A percentile compares a stretch with the other conserved stretches of the same genome.
Evolutionary conservation across 2,329 filamentous ascomycete genomes (phyloP).

Genomic region (Fusarium sp.): DNA sequence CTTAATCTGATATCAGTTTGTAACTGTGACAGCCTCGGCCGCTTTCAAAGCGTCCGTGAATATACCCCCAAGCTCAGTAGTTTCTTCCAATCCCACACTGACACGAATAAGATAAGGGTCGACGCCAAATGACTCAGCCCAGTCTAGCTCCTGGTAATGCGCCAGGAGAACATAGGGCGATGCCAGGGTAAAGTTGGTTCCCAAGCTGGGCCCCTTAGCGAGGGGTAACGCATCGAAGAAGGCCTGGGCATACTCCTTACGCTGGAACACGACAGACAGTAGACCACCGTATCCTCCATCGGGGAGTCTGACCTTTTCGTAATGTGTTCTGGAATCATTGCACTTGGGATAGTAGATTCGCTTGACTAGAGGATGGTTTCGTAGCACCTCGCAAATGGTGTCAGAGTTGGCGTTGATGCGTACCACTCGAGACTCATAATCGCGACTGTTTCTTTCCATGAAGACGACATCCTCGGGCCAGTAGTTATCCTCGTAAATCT

Average conservation of each 20-base stretch:
- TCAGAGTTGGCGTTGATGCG: conserved; percentile 90
- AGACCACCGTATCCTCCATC: conserved; percentile 90
- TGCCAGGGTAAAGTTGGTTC: conserved; percentile 94
- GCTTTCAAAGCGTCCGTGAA: conserved; percentile 79
- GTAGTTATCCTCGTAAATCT: conserved; percentile 86
- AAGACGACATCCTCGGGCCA: conserved; percentile 96
- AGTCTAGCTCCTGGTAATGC: conserved; percentile 92
- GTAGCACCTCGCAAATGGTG: conserved; percentile 79
- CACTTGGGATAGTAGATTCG: conserved; percentile 88
- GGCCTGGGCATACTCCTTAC: conserved; percentile 74
- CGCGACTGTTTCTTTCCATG: conserved; percentile 94
- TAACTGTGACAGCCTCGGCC: conserved; percentile 51
- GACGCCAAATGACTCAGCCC: conserved; percentile 85
- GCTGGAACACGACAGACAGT: conserved; percentile 84
- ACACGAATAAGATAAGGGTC: conserved; percentile 84
- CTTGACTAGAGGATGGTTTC: conserved; percentile 72
- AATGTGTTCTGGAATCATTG: conserved; percentile 75
- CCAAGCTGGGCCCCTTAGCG: conserved; percentile 92
- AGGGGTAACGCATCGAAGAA: conserved; percentile 91
- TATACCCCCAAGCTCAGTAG: conserved; percentile 69
- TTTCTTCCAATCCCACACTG: conserved; percentile 90
- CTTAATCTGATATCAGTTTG: conserved; percentile 3
- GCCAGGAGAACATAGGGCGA: conserved; percentile 93
- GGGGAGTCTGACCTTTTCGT: conserved; percentile 80
- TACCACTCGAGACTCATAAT: conserved; percentile 85